Evolutionary conservation across 1,284 basidiomycete species (phyloP).

Genomic region (Takashimella tepidaria): DNA sequence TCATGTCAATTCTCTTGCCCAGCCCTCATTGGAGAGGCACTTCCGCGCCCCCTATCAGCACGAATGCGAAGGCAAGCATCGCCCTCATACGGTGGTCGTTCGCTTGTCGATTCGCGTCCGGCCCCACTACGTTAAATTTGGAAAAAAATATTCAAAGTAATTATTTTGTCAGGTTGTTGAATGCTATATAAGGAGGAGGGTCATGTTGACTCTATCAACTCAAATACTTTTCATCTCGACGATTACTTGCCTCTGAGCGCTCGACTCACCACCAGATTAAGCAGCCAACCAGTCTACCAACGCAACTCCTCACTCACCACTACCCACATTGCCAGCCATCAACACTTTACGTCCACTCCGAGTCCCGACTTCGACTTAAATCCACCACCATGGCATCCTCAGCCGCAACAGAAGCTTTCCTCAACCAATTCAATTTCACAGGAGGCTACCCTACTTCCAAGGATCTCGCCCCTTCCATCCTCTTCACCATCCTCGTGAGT

Average conservation of each 20-base stretch:
- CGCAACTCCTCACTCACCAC: background rate
- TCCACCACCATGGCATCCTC: background rate
- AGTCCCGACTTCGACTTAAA: too few species aligned
- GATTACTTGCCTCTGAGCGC: background rate
- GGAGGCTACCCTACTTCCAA: constrained; percentile 24
- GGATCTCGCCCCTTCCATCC: constrained; percentile 34
- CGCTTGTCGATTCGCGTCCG: too few species aligned
- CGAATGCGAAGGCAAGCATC: too few species aligned
- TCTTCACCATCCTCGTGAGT: constrained; percentile 32
- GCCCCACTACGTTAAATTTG: background rate
- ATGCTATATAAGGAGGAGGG: too few species aligned
- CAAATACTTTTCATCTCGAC: background rate
- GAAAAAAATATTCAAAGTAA: background rate
- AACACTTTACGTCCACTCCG: background rate
- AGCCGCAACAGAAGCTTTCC: background rate
- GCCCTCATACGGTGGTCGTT: too few species aligned
- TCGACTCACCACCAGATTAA: background rate
- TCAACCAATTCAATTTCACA: constrained; percentile 28
- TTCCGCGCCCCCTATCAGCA: too few species aligned
- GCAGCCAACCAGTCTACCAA: too few species aligned
- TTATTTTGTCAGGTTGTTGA: too few species aligned
- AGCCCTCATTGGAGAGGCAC: too few species aligned
- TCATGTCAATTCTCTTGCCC: too few species aligned
- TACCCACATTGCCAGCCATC: background rate
- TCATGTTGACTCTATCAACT: background rate